These are phyloP conservation scores for Colletotrichum theobromicola DNA, from an alignment of 2,329 filamentous ascomycete genomes.

Conservation along the genomic window DNA sequence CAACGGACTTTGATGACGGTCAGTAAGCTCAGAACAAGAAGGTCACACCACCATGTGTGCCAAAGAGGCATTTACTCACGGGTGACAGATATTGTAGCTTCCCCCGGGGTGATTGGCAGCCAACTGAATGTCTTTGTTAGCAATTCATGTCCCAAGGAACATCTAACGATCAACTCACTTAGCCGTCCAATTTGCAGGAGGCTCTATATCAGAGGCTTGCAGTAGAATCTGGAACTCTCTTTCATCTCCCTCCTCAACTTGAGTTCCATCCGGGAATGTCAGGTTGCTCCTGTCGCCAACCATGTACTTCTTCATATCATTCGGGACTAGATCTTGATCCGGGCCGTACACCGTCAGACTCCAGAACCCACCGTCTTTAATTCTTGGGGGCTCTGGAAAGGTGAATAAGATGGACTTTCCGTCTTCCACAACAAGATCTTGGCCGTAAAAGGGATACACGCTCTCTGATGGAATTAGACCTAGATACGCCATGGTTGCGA, in stretches of 20 bases:
- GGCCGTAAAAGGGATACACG: background rate
- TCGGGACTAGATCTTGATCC: background rate
- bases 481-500: background rate
- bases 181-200: background rate
- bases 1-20: background rate
- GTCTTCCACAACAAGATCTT: background rate
- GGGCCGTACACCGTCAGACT: background rate
- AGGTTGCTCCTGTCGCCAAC: background rate
- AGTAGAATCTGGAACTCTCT: background rate
- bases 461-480: background rate
- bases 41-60: background rate
- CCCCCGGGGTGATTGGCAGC: background rate
- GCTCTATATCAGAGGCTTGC: background rate
- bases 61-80: accelerated
- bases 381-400: background rate
- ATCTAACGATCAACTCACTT: background rate
- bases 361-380: background rate
- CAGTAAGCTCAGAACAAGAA: background rate
- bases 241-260: background rate
- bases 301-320: background rate
- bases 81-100: background rate
- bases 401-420: background rate
- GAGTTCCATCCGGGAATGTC: background rate
- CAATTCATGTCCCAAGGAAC: background rate
- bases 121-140: background rate